Evolutionary conservation across 768 basidiomycete species (phyloP).

Genomic region (Tulasnella sp.): DNA sequence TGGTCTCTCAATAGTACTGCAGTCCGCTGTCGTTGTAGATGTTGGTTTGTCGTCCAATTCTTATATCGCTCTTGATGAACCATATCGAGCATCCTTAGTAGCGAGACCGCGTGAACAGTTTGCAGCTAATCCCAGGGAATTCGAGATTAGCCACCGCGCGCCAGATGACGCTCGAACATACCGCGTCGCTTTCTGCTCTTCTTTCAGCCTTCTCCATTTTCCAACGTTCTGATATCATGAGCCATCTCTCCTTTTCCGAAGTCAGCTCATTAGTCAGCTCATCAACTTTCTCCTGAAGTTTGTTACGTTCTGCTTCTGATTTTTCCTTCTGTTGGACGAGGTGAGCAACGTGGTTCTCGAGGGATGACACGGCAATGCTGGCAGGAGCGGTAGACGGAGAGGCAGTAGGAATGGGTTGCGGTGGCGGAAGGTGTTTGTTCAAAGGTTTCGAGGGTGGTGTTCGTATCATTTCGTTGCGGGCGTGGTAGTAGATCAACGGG

Average conservation of each 20-base stretch:
- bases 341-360: slow-evolving; percentile 6
- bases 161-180: not conserved
- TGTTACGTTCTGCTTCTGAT: not conserved
- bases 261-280: not conserved
- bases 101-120: slow-evolving; percentile 6
- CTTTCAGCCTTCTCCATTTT: slow-evolving; percentile 5
- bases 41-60: not conserved
- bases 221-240: not conserved
- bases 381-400: not conserved
- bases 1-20: not conserved
- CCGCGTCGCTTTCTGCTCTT: not conserved
- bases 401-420: slow-evolving; percentile 7
- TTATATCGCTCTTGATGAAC: not conserved
- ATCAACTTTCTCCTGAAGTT: slow-evolving; percentile 8
- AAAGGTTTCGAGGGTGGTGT: slow-evolving; percentile 1
- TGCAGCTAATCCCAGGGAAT: not conserved
- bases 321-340: not conserved
- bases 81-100: not conserved
- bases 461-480: not conserved
- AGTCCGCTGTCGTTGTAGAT: not conserved
- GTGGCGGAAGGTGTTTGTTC: not conserved
- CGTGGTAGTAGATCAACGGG: no score
- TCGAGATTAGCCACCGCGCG: not conserved
- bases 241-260: not conserved
- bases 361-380: not conserved